phyloP scores from a whole-genome alignment of 2,329 filamentous ascomycete genomes.

The Harringtonia aguacate region DNA sequence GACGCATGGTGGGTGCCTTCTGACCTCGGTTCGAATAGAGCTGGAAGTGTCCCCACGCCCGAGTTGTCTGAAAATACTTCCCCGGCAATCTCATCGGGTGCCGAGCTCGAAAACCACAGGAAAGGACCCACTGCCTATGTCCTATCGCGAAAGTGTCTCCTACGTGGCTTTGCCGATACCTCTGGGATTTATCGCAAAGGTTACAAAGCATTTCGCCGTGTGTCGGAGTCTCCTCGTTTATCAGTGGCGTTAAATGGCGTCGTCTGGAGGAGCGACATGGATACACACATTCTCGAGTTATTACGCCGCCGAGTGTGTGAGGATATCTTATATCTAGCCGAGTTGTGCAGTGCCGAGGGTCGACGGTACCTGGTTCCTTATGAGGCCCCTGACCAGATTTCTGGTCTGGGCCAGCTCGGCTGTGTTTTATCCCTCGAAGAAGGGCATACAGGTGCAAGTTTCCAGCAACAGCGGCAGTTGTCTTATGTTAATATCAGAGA shows the following conservation, averaged over 20 bases:
- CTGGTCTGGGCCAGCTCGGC: background rate
- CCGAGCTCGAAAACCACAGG: background rate
- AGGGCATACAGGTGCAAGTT: too few relatives aligned
- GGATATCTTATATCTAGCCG: slow-evolving; percentile 30
- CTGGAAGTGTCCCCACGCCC: background rate
- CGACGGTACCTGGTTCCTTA: slow-evolving; percentile 31
- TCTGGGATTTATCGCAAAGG: slow-evolving; percentile 11
- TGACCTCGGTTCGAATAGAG: slow-evolving; percentile 6
- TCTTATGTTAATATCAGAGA: too few relatives aligned
- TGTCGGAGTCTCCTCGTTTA: background rate
- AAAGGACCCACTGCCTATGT: slow-evolving; percentile 14
- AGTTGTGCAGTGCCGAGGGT: slow-evolving; percentile 15
- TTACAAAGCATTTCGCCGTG: slow-evolving; percentile 1
- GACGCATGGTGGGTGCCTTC: slow-evolving; percentile 45
- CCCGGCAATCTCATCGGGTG: background rate
- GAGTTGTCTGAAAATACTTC: background rate
- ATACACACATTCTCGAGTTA: slow-evolving; percentile 35
- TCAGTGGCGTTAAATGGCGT: slow-evolving; percentile 9
- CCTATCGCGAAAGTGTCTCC: slow-evolving; percentile 21
- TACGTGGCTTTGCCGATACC: slow-evolving; percentile 14
- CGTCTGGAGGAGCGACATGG: slow-evolving; percentile 46
- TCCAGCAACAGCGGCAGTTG: background rate
- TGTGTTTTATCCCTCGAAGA: slow-evolving; percentile 7
- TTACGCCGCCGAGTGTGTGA: slow-evolving; percentile 37
- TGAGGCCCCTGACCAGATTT: slow-evolving; percentile 3